phyloP scores from a whole-genome alignment of 495 filamentous ascomycete species.

The Xylaria curta region DNA sequence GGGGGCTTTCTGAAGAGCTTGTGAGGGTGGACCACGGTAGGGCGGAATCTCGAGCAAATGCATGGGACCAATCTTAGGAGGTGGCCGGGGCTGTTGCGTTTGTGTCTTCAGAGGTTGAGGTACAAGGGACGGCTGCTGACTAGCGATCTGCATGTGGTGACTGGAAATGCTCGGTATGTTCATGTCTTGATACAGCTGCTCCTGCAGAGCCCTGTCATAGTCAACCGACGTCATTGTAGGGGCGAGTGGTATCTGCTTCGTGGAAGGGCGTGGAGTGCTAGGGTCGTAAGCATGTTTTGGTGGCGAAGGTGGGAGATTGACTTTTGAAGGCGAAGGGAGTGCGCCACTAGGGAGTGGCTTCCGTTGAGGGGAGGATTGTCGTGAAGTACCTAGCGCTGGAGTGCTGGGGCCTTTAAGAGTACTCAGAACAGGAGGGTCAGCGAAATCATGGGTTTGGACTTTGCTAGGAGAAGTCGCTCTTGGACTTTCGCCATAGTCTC shows the following conservation, averaged over 20 bases:
- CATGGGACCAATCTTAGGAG: constrained; percentile 42
- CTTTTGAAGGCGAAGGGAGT: constrained; percentile 64
- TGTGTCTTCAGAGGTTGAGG: constrained; percentile 27
- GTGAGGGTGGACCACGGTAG: constrained; percentile 50
- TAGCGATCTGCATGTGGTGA: constrained; percentile 34
- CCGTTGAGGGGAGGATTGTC: constrained; percentile 65
- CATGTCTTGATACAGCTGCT: constrained; percentile 67
- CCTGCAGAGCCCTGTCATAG: constrained; percentile 65
- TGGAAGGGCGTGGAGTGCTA: constrained; percentile 53
- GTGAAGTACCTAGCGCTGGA: constrained; percentile 40
- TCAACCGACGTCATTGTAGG: constrained; percentile 55
- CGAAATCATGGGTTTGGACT: constrained; percentile 39
- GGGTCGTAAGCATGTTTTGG: constrained; percentile 44
- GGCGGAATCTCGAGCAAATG: constrained; percentile 61
- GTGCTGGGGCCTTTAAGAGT: constrained; percentile 48
- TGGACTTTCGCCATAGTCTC: constrained; percentile 55
- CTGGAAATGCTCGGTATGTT: constrained; percentile 48
- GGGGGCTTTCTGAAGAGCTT: constrained; percentile 42
- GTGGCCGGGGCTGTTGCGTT: constrained; percentile 31
- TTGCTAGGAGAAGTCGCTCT: constrained; percentile 51
- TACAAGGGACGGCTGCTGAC: constrained; percentile 27
- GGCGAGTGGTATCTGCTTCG: constrained; percentile 44
- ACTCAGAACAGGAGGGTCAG: constrained; percentile 40
- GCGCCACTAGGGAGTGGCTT: constrained; percentile 54
- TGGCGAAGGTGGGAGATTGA: constrained; percentile 67